These are phyloP conservation scores for Bipolaris victoriae DNA, from an alignment of 2,329 filamentous ascomycete species.

Conservation along the genomic window DNA sequence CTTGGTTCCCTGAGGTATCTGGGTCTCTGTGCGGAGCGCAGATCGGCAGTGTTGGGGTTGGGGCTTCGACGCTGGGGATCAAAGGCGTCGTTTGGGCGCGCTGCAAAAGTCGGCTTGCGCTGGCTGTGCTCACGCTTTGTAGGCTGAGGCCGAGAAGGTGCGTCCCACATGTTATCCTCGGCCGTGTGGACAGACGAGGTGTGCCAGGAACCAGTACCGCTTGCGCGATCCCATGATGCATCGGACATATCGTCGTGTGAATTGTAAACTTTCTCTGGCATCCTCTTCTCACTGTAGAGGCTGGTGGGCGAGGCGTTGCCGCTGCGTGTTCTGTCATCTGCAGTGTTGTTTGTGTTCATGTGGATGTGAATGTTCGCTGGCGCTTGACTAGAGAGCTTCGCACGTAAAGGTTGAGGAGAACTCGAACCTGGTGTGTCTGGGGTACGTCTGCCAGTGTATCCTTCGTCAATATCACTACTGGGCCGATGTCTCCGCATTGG, in stretches of 20 bases:
- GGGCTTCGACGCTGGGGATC: constrained; percentile 15
- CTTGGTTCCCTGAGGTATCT: constrained; percentile 8
- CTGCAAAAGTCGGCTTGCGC: not conserved
- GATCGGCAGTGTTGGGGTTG: constrained; percentile 16
- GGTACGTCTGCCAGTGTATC: constrained; percentile 28
- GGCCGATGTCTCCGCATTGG: constrained; percentile 17
- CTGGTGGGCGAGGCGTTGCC: constrained; percentile 16
- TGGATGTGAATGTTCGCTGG: constrained; percentile 31
- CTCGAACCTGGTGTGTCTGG: constrained; percentile 19
- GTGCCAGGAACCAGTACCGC: constrained; percentile 30
- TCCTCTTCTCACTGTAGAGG: constrained; percentile 16
- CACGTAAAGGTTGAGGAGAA: constrained; percentile 26
- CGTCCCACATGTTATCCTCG: constrained; percentile 31
- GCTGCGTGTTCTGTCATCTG: constrained; percentile 22
- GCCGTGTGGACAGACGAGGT: constrained; percentile 28
- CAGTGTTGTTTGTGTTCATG: constrained; percentile 18
- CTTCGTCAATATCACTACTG: constrained; percentile 20
- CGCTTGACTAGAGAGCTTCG: constrained; percentile 8
- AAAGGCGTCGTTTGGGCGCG: not conserved
- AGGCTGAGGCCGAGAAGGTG: constrained; percentile 13
- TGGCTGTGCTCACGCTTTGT: constrained; percentile 3
- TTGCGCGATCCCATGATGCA: constrained; percentile 28
- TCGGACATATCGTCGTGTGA: constrained; percentile 25
- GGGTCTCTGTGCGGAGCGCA: not conserved
- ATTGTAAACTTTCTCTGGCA: constrained; percentile 11